Evolutionary conservation across 2,329 filamentous ascomycete species (phyloP), one percentile per base, ranked within the genome.

Genomic region (Talaromyces sp.): DNA sequence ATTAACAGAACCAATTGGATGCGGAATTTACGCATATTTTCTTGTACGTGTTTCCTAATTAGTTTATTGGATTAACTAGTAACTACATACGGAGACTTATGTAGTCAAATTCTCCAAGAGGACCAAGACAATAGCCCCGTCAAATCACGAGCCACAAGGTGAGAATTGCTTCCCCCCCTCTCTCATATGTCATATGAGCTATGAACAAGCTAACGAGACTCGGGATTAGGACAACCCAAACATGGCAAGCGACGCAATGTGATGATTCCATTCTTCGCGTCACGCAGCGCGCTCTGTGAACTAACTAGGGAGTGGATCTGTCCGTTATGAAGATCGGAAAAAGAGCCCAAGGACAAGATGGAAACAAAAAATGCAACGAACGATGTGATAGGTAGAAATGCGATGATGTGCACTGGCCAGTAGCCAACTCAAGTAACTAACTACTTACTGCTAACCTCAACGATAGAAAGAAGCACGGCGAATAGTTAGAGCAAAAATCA

Each of bases 271-370:
- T 55, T 57, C 46, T 57, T 59, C 53, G 43, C 43, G 52, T 41
- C 53, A 56, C 25, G 31, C 13, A 33, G 28, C 45, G 45, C 45
- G 28, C 28, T 48, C n/a, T 35, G n/a, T 48, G 2, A 35, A 33
- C 45, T 35, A 17, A 31, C 8, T 46, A 31, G 4, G 25, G 31
- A 51, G 53, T 56, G 57, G 57, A 61, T 53, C 57, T 57, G 41
- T 59, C 53, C 41, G 57, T 55, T 54, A 61, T 60, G 53, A 51
- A 61, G 60, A 57, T 59, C 60, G 57, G 41, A 48, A 35, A 40
- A 53, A 35, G 39, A 45, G 35, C 9, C 17, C 52, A 54, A 54
- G 13, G 35, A 25, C 33, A 19, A 39, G 22, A 36, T n/a, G 10
- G 35, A 39, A 50, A 41, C 33, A 8, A 35, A 25, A 28, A 43